Conservation (phyloP, 495 filamentous ascomycete species). For the Hyaloscypha bicolor region DNA sequence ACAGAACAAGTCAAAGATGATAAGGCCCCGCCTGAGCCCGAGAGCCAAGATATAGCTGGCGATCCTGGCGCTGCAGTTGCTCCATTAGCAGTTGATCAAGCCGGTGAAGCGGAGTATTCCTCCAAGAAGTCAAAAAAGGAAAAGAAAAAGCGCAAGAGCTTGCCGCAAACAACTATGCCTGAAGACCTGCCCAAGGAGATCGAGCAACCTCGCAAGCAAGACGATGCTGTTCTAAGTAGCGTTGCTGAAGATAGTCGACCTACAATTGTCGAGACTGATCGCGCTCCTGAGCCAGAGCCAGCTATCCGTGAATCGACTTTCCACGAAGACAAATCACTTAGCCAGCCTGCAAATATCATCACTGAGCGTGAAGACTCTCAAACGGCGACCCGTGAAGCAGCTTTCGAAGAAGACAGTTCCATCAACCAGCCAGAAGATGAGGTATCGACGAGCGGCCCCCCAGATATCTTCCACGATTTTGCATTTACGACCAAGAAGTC, state of each 20-base stretch:
- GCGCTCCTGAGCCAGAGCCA: not conserved
- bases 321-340: not conserved
- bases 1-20: conserved; percentile 33
- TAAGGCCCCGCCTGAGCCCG: not conserved
- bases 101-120: conserved; percentile 4
- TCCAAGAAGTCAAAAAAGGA: conserved; percentile 35
- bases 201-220: not conserved
- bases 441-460: not conserved
- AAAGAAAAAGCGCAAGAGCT: conserved; percentile 31
- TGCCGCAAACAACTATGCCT: not conserved
- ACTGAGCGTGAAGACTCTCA: not conserved
- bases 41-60: not conserved
- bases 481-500: conserved; percentile 31
- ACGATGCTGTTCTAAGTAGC: not conserved
- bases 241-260: not conserved
- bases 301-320: not conserved
- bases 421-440: conserved; percentile 11
- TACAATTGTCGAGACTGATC: not conserved
- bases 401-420: not conserved
- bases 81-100: conserved; percentile 4
- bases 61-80: not conserved
- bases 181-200: conserved; percentile 9
- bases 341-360: not conserved
- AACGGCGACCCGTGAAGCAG: not conserved
- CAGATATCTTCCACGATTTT: conserved; percentile 25